phyloP scores from a whole-genome alignment of 148 eudicot species.

The Vaccinium darrowii region DNA sequence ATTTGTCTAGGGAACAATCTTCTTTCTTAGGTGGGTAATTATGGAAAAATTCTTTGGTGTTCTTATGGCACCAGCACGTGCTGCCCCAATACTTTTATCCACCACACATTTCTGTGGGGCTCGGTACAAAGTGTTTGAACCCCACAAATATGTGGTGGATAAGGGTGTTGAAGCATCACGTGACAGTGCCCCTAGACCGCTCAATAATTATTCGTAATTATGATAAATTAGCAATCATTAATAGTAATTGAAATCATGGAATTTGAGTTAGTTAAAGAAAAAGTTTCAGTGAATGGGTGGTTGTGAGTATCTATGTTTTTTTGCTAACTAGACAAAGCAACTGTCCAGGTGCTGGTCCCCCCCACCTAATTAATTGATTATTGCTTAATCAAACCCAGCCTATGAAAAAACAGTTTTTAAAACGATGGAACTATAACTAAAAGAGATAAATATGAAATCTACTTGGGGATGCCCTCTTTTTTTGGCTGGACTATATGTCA shows the following conservation, averaged over 20 bases:
- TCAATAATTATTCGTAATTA: too few relatives aligned
- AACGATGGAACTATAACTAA: background rate
- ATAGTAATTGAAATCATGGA: background rate
- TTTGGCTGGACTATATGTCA: background rate
- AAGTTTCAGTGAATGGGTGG: constrained; percentile 3
- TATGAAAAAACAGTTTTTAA: background rate
- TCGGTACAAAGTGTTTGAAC: too few relatives aligned
- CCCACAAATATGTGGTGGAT: too few relatives aligned
- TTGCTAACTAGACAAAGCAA: background rate
- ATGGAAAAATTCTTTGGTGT: too few relatives aligned
- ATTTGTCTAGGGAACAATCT: background rate
- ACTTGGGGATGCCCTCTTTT: background rate
- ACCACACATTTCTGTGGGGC: too few relatives aligned
- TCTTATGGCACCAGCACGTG: too few relatives aligned
- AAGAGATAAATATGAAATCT: background rate
- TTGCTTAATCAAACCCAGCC: background rate
- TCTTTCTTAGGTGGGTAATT: background rate
- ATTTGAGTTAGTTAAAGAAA: background rate
- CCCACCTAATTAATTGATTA: too few relatives aligned
- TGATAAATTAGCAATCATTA: background rate
- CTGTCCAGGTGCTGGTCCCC: background rate
- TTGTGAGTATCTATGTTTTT: background rate
- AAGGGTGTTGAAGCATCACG: too few relatives aligned
- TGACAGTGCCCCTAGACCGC: too few relatives aligned
- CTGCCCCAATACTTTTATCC: too few relatives aligned